These are phyloP conservation scores for Sporisorium iseilematis-ciliati DNA, from an alignment of 1,284 basidiomycete genomes.

Conservation along the genomic window DNA sequence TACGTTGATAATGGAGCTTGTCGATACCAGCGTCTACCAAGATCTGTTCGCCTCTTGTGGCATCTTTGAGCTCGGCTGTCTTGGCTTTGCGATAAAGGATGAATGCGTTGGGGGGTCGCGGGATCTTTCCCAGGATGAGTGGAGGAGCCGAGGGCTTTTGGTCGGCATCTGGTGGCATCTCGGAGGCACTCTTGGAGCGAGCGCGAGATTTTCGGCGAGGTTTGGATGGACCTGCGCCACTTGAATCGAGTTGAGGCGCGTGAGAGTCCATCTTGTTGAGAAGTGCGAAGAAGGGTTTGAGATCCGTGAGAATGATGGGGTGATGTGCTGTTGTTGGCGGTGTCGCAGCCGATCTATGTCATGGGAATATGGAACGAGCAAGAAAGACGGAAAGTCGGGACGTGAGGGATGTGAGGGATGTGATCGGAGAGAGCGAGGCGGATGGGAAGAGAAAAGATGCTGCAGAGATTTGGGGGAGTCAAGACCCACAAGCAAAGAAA, in stretches of 20 bases:
- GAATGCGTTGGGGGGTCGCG: slow-evolving; percentile 48
- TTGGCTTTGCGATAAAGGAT: slow-evolving; percentile 44
- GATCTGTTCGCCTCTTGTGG: background rate
- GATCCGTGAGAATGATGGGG: too few relatives aligned
- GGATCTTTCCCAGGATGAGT: slow-evolving; percentile 31
- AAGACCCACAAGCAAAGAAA: background rate
- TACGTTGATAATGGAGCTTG: slow-evolving; percentile 45
- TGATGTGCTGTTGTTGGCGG: too few relatives aligned
- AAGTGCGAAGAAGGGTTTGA: too few relatives aligned
- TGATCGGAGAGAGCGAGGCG: too few relatives aligned
- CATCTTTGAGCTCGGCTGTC: slow-evolving; percentile 23
- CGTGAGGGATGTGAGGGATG: too few relatives aligned
- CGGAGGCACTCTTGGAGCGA: slow-evolving; percentile 18
- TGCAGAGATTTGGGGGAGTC: background rate
- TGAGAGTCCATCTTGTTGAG: too few relatives aligned
- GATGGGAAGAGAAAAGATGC: background rate
- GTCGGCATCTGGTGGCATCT: too few relatives aligned
- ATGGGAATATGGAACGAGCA: too few relatives aligned
- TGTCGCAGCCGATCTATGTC: too few relatives aligned
- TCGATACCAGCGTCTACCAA: slow-evolving; percentile 14
- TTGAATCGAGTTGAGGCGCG: background rate
- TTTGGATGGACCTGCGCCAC: slow-evolving; percentile 9
- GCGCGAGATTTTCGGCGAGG: slow-evolving; percentile 6
- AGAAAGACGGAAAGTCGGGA: too few relatives aligned
- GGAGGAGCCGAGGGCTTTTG: slow-evolving; percentile 3